Percentiles rank a stretch among this genome's conserved stretches.
Evolutionary conservation across 2,329 filamentous ascomycete genomes (phyloP).

Genomic region (Fusarium pseudocircinatum): DNA sequence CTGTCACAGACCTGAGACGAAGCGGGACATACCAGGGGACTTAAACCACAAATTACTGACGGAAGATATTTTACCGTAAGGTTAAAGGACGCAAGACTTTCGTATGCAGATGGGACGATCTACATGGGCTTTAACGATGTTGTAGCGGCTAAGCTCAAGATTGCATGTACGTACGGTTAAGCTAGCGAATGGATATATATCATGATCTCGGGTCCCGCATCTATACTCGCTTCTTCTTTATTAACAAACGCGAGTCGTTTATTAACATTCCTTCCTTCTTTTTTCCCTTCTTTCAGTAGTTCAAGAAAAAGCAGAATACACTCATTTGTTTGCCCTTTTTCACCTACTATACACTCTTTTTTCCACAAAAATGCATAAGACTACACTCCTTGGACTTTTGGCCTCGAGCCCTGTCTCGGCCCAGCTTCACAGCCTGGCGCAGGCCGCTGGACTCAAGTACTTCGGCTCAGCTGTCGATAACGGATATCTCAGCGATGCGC

Average conservation of each 20-base stretch:
- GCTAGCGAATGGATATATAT: constrained; percentile 17
- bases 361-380: constrained; percentile 32
- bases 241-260: constrained; percentile 21
- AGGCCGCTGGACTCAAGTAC: constrained; percentile 66
- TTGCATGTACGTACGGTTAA: background rate
- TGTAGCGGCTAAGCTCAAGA: background rate
- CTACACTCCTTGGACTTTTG: constrained; percentile 38
- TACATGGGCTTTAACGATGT: constrained; percentile 1
- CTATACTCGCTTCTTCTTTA: background rate
- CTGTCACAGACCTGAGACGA: constrained; percentile 38
- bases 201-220: background rate
- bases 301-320: constrained; percentile 4
- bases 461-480: constrained; percentile 75
- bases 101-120: constrained; percentile 14
- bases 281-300: constrained; percentile 5
- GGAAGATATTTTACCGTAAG: constrained; percentile 39
- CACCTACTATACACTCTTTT: constrained; percentile 1
- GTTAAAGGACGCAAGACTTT: constrained; percentile 1
- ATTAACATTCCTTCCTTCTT: constrained; percentile 5
- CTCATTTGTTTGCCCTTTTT: constrained; percentile 10
- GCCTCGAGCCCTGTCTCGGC: constrained; percentile 41
- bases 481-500: constrained; percentile 59
- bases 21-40: constrained; percentile 33
- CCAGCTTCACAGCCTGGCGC: constrained; percentile 62
- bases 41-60: constrained; percentile 22